Conservation (phyloP, 805 yeast species). For the Kluyveromyces wickerhamii region DNA sequence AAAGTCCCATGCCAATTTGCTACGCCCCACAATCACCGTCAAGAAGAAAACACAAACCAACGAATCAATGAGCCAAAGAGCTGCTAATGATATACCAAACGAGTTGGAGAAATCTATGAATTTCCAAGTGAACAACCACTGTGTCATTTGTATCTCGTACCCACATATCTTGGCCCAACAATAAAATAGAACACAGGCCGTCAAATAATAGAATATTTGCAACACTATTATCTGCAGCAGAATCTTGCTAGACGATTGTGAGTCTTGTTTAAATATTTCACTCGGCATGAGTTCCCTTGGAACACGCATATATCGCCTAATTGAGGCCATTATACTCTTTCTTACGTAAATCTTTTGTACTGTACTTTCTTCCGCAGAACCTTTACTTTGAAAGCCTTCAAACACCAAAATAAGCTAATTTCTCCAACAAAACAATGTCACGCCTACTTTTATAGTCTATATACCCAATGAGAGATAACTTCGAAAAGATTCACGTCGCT, state of each 20-base stretch:
- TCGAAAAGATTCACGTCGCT: no score
- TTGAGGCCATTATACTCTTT: constrained; percentile 21
- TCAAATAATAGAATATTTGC: constrained; percentile 69
- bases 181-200: constrained; percentile 61
- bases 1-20: constrained; percentile 93
- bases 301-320: constrained; percentile 25
- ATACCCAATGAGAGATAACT: no score
- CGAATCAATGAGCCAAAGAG: constrained; percentile 78
- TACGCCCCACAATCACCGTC: constrained; percentile 82
- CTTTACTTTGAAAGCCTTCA: no score
- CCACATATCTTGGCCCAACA: constrained; percentile 65
- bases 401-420: no score
- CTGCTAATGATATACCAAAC: constrained; percentile 65
- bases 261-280: constrained; percentile 32
- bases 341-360: no score
- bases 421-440: no score
- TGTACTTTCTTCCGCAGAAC: no score
- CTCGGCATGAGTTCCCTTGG: constrained; percentile 25
- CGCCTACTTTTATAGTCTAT: no score
- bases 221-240: constrained; percentile 66
- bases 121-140: constrained; percentile 78
- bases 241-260: constrained; percentile 50
- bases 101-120: constrained; percentile 65
- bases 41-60: constrained; percentile 77
- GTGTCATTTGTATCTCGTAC: constrained; percentile 48